Evolutionary conservation across 73 alveolate genomes (phyloP), one percentile per base, ranked within the genome.

Genomic region (Symbiodinium pilosum): DNA sequence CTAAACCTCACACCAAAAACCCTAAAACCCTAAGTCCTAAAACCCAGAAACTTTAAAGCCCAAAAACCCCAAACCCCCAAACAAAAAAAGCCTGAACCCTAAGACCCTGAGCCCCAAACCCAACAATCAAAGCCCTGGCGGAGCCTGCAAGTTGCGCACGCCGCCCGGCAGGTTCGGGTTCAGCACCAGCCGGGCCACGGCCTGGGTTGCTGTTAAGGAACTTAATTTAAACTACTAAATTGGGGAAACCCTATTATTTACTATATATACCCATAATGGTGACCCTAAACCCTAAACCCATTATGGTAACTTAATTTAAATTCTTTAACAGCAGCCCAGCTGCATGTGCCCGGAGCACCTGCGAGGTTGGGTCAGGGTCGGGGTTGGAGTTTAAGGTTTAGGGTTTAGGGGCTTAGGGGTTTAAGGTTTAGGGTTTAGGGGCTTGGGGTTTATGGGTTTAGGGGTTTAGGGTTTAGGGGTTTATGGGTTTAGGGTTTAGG

Each of bases 81-180:
- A 47, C 21, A 47, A 47, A 14, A 47, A 47, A 14, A 47, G 14
- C 21, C 6, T 9, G 59, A 47, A 47, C 21, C 6, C 6, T 6
- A 47, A 14, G 59, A 47, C 14, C 21, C 6, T 9, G 59, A 47
- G 14, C 59, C 6, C 6, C 59, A 47, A 47, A 9, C 6, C 6
- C 59, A 47, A 47, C 59, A 47, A 47, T 14, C 6, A 14, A 6
- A 47, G 59, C 59, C 6, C 21, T 14, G 14, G 59, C 59, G 14
- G 77, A 18, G 43, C 85, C 64, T 91, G 97, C 20, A 91, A 20
- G 43, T 91, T 91, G 42, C 77, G 88, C 38, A 91, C 52, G 30
- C 97, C 97, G 26, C 97, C 97, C 39, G 97, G 97, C 54, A 91
- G 97, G 41, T 24, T 30, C 3, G 97, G 97, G 38, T 91, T 91